Base-by-base conservation (phyloP, 345 rosid genomes). In the Aquilaria sinensis region DNA sequence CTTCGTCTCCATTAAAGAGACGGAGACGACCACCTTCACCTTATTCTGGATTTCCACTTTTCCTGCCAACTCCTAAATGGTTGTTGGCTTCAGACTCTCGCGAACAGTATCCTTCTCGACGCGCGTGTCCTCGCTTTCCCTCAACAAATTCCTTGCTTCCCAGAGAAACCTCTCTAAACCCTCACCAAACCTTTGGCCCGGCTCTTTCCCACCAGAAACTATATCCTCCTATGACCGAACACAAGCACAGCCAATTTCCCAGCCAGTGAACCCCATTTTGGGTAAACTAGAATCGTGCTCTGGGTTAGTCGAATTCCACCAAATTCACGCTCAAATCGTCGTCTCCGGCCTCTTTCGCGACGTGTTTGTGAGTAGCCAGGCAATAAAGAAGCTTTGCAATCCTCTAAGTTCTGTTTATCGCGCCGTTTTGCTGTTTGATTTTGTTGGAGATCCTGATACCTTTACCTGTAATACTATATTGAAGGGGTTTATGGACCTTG, bases 391-490 rank as follows among this genome's bases (percentile, higher is more conserved):
- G 83, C 79, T 79, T 47, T 84, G 82, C 64, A 15, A 56, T 67
- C 58, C 64, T 69, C 58, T 79, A 45, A 63, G 69, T 7, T 76
- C 75, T 12, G 69, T 81, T 63, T 73, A 77, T 60, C 72, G 56
- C 32, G 85, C 82, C 54, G 79, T 79, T 57, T 64, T 56, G 12
- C 67, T 81, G 41, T 82, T 75, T 37, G 79, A 73, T 67, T 55
- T 64, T 29, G 31, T 86, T 33, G 55, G 69, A 56, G 76, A 82
- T 49, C 85, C 84, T 32, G 85, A 82, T 46, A 85, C 90, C 49
- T 86, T 84, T 66, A 47, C 81, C 67, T 80, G 89, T 60, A 86
- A 89, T 70, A 76, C 85, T 3, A 66, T 89, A 43, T 68, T 81
- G 70, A 83, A 71, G 53, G 61, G 80, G 41, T 74, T 73, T 56